These are phyloP conservation scores for Mariannaea elegans DNA, from an alignment of 2,329 filamentous ascomycete genomes.

Conservation along the genomic window DNA sequence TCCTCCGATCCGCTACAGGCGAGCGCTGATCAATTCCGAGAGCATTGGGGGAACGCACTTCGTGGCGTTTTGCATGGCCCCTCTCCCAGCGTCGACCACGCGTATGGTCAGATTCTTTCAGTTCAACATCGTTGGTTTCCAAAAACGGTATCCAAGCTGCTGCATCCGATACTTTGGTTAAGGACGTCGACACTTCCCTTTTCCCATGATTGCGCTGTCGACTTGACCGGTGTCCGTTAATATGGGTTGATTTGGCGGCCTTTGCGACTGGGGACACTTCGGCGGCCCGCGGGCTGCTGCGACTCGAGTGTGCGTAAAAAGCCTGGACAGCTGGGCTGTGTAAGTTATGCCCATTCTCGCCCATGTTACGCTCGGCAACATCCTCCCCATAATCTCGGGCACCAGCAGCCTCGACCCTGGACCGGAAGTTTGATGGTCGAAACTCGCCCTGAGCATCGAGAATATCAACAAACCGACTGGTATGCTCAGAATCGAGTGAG, in stretches of 20 bases:
- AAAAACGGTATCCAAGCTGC: conserved; percentile 35
- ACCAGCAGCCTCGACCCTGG: conserved; percentile 60
- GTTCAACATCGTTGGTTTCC: conserved; percentile 12
- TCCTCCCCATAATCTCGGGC: conserved; percentile 69
- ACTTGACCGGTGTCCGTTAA: conserved; percentile 1
- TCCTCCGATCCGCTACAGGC: conserved; percentile 26
- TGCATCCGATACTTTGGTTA: conserved; percentile 21
- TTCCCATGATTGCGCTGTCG: conserved; percentile 1
- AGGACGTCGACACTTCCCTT: conserved; percentile 2
- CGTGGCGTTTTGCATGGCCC: conserved; percentile 20
- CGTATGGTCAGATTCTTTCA: conserved; percentile 7
- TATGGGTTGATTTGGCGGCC: conserved; percentile 25
- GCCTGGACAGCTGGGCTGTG: conserved; percentile 46
- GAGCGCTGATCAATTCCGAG: conserved; percentile 2
- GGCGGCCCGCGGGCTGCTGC: conserved; percentile 1
- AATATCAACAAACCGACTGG: conserved; percentile 56
- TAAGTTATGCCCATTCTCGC: conserved; percentile 46
- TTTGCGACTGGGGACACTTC: conserved; percentile 30
- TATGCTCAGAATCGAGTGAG: conserved; percentile 30
- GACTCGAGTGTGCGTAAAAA: conserved; percentile 44
- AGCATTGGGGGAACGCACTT: conserved; percentile 11
- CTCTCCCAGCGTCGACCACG: conserved; percentile 15
- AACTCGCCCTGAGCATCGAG: conserved; percentile 66
- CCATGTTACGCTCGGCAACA: conserved; percentile 69
- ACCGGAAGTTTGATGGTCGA: conserved; percentile 57